Conservation (phyloP, 164 flowering plant species). For the Chimonanthus praecox region DNA sequence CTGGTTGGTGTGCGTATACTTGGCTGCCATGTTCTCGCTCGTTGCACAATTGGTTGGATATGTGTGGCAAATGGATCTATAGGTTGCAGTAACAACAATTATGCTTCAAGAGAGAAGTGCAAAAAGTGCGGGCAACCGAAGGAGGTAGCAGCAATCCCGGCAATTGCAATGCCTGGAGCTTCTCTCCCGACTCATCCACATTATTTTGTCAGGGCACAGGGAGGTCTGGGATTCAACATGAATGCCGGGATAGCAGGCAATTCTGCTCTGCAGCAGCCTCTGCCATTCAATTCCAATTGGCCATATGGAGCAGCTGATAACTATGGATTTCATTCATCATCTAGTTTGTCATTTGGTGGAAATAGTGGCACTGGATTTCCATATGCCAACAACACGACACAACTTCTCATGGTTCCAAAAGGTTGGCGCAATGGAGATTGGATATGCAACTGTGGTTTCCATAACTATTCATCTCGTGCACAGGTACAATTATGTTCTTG, state of each 20-base stretch:
- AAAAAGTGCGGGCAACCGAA: conserved; percentile 94
- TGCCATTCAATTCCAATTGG: conserved; percentile 49
- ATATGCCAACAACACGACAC: conserved; percentile 35
- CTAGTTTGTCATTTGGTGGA: conserved; percentile 48
- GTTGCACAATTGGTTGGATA: conserved; percentile 68
- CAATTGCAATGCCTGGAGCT: conserved; percentile 84
- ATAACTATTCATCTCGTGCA: conserved; percentile 85
- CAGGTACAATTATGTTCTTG: conserved; percentile 37
- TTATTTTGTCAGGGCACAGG: conserved; percentile 76
- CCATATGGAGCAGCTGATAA: conserved; percentile 40
- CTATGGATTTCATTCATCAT: conserved; percentile 39
- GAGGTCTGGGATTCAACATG: conserved; percentile 52
- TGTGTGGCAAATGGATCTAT: conserved; percentile 68
- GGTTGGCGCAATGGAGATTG: conserved; percentile 96
- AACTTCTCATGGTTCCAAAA: conserved; percentile 45
- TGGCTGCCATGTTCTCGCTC: conserved; percentile 62
- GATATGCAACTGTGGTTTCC: conserved; percentile 91
- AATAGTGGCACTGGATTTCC: conserved; percentile 35
- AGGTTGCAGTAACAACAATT: conserved; percentile 99
- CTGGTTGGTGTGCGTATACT: conserved; percentile 90
- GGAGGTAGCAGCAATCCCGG: conserved; percentile 96
- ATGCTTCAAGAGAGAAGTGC: conserved; percentile 97
- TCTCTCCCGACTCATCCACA: conserved; percentile 71
- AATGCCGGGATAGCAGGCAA: conserved; percentile 38
- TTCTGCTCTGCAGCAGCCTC: conserved; percentile 45